A percentile compares a stretch with the other conserved stretches of the same genome.
Evolutionary conservation across 345 rosid genomes (phyloP).

Genomic region (Populus deltoides): DNA sequence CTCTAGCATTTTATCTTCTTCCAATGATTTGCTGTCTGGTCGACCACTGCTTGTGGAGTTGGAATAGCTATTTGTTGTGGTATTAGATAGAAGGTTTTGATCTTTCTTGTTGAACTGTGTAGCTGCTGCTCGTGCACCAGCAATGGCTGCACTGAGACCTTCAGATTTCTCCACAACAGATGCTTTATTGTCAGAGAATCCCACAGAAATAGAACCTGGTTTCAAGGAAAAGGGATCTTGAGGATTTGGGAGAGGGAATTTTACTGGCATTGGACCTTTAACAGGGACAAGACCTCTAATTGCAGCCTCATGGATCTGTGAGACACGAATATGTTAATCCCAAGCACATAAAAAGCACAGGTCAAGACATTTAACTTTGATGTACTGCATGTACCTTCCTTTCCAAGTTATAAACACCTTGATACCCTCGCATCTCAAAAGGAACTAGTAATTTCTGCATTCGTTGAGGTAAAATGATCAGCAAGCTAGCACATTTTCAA

Average conservation of each 20-base stretch:
- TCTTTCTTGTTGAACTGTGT: conserved; percentile 66
- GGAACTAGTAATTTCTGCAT: conserved; percentile 73
- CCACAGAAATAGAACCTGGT: conserved; percentile 58
- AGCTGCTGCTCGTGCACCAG: conserved; percentile 83
- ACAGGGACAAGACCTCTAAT: conserved; percentile 68
- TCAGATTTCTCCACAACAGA: conserved; percentile 41
- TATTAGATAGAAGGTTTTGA: conserved; percentile 18
- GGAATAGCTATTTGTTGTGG: conserved; percentile 4
- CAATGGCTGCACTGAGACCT: conserved; percentile 67
- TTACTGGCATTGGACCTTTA: conserved; percentile 51
- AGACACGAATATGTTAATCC: neutral
- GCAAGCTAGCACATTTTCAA: neutral
- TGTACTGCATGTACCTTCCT: conserved; percentile 53
- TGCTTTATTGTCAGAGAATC: conserved; percentile 26
- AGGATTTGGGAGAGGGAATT: conserved; percentile 69
- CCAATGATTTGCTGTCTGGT: conserved; percentile 18
- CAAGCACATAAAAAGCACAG: neutral
- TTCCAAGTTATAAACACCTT: conserved; percentile 88
- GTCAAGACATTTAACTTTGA: neutral
- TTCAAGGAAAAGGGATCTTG: conserved; percentile 68
- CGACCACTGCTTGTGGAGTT: conserved; percentile 19
- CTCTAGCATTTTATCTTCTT: conserved; percentile 23
- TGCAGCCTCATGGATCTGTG: conserved; percentile 67
- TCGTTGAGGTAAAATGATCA: too few relatives aligned
- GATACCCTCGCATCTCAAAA: conserved; percentile 93